Evolutionary conservation across 164 flowering plant genomes (phyloP).

Genomic region (Houttuynia cordata): DNA sequence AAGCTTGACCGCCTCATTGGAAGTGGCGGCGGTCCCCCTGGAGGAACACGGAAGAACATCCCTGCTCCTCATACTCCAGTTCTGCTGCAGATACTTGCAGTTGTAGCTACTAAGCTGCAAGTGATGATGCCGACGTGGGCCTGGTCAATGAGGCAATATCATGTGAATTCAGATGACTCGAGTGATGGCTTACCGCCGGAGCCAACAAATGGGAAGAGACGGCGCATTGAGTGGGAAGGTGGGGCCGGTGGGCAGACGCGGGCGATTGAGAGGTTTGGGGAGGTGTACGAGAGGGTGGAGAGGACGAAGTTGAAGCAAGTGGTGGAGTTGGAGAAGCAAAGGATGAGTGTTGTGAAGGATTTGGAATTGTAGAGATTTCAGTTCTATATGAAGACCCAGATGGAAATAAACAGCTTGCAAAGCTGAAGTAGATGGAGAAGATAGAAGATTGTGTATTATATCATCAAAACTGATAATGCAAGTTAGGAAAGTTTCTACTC

Average conservation of each 20-base stretch:
- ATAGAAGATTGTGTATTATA: too few relatives aligned
- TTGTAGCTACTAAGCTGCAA: conserved; percentile 12
- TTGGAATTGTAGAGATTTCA: conserved; percentile 89
- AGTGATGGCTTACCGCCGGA: conserved; percentile 38
- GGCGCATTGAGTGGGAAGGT: conserved; percentile 14
- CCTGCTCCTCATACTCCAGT: background rate
- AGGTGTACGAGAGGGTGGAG: conserved; percentile 72
- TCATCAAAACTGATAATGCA: too few relatives aligned
- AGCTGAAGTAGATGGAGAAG: background rate
- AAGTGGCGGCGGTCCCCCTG: background rate
- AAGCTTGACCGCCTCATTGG: conserved; percentile 54
- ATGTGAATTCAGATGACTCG: conserved; percentile 15
- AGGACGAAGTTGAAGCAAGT: conserved; percentile 59
- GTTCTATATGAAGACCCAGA: conserved; percentile 71
- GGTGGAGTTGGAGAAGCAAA: conserved; percentile 87
- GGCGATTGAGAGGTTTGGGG: conserved; percentile 64
- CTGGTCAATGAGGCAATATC: background rate
- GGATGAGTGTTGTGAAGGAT: conserved; percentile 80
- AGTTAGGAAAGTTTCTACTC: too few relatives aligned
- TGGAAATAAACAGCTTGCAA: conserved; percentile 27
- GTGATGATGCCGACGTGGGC: conserved; percentile 8
- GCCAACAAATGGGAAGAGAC: conserved; percentile 19
- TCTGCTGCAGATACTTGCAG: conserved; percentile 6
- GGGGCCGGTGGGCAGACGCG: conserved; percentile 30
- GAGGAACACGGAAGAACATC: background rate